These are phyloP conservation scores for Aspergillus affinis DNA, from an alignment of 495 filamentous ascomycete genomes.

Conservation along the genomic window DNA sequence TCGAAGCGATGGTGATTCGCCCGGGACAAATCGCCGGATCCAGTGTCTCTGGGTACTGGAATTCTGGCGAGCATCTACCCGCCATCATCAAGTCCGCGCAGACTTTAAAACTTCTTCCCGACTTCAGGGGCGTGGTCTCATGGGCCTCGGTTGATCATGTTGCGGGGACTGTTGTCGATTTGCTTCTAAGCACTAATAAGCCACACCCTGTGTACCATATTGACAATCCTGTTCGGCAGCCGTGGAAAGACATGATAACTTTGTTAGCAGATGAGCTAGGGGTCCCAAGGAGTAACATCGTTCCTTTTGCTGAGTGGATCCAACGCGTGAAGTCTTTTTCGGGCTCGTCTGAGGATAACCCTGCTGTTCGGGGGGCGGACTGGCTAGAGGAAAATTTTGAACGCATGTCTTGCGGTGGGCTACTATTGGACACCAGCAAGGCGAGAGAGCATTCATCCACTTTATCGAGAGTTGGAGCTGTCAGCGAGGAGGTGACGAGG, in stretches of 20 bases:
- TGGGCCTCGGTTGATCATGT: slow-evolving; percentile 53
- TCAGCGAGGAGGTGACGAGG: slow-evolving; percentile 2
- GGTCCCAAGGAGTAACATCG: slow-evolving; percentile 33
- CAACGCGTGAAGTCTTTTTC: slow-evolving; percentile 36
- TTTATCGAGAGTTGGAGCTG: slow-evolving; percentile 3
- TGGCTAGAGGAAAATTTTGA: slow-evolving; percentile 53
- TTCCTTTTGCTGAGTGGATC: slow-evolving; percentile 51
- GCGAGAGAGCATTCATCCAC: slow-evolving; percentile 4
- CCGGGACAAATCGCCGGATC: slow-evolving; percentile 54
- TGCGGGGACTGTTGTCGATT: slow-evolving; percentile 38
- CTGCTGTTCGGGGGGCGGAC: slow-evolving; percentile 42
- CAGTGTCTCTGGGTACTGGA: slow-evolving; percentile 51
- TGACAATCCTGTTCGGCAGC: slow-evolving; percentile 52
- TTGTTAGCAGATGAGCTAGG: slow-evolving; percentile 43
- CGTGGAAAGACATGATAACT: slow-evolving; percentile 43
- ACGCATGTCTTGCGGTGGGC: slow-evolving; percentile 11
- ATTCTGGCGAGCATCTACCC: slow-evolving; percentile 45
- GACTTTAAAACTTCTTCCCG: slow-evolving; percentile 43
- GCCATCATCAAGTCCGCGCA: slow-evolving; percentile 55
- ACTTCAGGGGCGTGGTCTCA: slow-evolving; percentile 38
- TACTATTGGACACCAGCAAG: not conserved
- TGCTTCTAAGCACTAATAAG: slow-evolving; percentile 26
- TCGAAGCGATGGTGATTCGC: slow-evolving; percentile 45
- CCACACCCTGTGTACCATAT: slow-evolving; percentile 53
- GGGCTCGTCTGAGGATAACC: slow-evolving; percentile 40